phyloP scores from a whole-genome alignment of 306 rosid species.

The Gillenia trifoliata region DNA sequence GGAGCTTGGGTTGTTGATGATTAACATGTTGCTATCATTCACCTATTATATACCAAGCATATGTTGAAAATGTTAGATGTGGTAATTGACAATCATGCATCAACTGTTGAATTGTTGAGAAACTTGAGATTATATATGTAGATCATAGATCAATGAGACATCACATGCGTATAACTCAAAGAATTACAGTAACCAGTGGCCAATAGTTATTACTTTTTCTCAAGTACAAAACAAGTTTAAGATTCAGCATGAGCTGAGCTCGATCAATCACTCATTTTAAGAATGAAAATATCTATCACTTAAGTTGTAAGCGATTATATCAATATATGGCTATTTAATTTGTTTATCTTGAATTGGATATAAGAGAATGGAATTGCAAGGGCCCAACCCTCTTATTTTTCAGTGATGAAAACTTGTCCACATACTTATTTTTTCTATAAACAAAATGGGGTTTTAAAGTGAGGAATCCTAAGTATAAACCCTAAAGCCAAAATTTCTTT shows the following conservation, averaged over 20 bases:
- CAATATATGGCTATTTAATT: background rate
- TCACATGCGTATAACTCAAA: background rate
- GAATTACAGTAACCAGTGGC: background rate
- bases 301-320: too few species aligned
- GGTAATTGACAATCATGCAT: slow-evolving; percentile 6
- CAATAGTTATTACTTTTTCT: background rate
- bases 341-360: background rate
- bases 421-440: slow-evolving; percentile 21
- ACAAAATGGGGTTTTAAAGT: slow-evolving; percentile 46
- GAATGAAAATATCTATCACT: background rate
- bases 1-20: slow-evolving; percentile 37
- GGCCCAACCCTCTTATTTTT: background rate
- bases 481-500: slow-evolving; percentile 69
- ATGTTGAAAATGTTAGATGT: slow-evolving; percentile 22
- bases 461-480: slow-evolving; percentile 69
- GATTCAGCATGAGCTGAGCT: background rate
- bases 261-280: background rate
- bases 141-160: background rate
- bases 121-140: background rate
- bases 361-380: background rate
- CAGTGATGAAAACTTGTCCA: slow-evolving; percentile 11
- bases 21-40: slow-evolving; percentile 42
- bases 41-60: slow-evolving; percentile 29
- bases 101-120: background rate
- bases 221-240: background rate